Evolutionary conservation across 2,329 filamentous ascomycete genomes (phyloP).

Genomic region (Colletotrichum euphorbiae): DNA sequence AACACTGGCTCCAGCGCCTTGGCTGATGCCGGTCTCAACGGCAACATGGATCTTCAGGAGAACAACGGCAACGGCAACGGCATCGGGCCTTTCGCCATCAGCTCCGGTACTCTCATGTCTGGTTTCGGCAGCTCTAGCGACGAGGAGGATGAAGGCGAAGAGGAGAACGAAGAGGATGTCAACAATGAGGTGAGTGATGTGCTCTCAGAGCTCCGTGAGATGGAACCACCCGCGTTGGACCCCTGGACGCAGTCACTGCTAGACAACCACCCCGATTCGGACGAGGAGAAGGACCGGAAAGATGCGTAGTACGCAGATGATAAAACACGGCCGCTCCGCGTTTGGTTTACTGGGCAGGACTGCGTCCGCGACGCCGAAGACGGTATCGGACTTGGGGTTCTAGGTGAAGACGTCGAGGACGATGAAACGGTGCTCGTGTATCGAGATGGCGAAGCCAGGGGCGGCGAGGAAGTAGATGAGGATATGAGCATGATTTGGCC

Average conservation of each 20-base stretch:
- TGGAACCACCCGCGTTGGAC: conserved; percentile 36
- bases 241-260: conserved; percentile 37
- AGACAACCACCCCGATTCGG: conserved; percentile 44
- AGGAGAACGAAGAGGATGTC: conserved; percentile 82
- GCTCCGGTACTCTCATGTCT: conserved; percentile 81
- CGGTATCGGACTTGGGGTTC: conserved; percentile 6
- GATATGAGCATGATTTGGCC: conserved; percentile 35
- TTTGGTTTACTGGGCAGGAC: conserved; percentile 4
- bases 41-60: conserved; percentile 72
- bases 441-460: neutral
- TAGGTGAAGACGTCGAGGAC: conserved; percentile 1
- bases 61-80: conserved; percentile 72
- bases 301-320: conserved; percentile 40
- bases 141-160: conserved; percentile 95
- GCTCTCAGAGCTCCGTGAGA: conserved; percentile 39
- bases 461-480: conserved; percentile 25
- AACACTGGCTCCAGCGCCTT: conserved; percentile 38
- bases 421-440: conserved; percentile 20
- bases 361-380: neutral
- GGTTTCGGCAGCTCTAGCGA: conserved; percentile 96
- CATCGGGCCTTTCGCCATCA: conserved; percentile 78
- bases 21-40: conserved; percentile 40
- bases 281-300: conserved; percentile 31
- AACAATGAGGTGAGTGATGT: conserved; percentile 72
- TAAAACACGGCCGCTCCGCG: neutral